Conservation (phyloP, 805 yeast genomes). For the Saccharomycopsis sp. region DNA sequence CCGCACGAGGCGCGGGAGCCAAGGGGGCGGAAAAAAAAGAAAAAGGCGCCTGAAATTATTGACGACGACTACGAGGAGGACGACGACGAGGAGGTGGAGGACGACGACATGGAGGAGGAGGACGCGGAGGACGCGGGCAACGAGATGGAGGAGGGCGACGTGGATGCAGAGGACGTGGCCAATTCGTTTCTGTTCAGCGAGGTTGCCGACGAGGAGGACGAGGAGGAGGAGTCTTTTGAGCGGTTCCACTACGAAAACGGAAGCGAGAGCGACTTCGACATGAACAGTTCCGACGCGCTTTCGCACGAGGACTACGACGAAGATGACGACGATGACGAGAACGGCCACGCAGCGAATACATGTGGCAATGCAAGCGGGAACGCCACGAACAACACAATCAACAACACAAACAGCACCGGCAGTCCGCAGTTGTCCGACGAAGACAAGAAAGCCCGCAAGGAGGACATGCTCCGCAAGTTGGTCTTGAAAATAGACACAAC, state of each 20-base stretch:
- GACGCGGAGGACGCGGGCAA: slow-evolving; percentile 23
- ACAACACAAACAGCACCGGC: too few species aligned
- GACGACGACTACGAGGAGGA: slow-evolving; percentile 23
- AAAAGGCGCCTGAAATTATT: slow-evolving; percentile 23
- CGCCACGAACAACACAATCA: too few species aligned
- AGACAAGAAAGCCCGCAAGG: slow-evolving; percentile 14
- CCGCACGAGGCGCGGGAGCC: too few species aligned
- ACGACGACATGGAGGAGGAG: slow-evolving; percentile 21
- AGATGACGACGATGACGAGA: slow-evolving; percentile 26
- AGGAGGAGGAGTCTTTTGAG: slow-evolving; percentile 20
- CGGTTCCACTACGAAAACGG: slow-evolving; percentile 21
- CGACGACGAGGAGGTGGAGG: slow-evolving; percentile 25
- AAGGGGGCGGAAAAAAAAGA: slow-evolving; percentile 23
- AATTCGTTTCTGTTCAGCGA: slow-evolving; percentile 14
- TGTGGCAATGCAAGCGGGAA: too few species aligned
- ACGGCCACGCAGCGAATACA: too few species aligned
- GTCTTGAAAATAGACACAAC: slow-evolving; percentile 17
- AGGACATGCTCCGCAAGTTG: slow-evolving; percentile 16
- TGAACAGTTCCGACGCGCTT: slow-evolving; percentile 15
- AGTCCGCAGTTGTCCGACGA: slow-evolving; percentile 8
- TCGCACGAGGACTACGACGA: slow-evolving; percentile 14
- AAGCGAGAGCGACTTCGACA: slow-evolving; percentile 15
- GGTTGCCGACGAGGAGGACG: slow-evolving; percentile 17
- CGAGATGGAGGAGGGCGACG: slow-evolving; percentile 17
- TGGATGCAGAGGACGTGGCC: slow-evolving; percentile 15